Percentiles rank a stretch among this genome's conserved stretches.
Evolutionary conservation across 148 eudicot species (phyloP).

Genomic region (Vaccinium macrocarpon): DNA sequence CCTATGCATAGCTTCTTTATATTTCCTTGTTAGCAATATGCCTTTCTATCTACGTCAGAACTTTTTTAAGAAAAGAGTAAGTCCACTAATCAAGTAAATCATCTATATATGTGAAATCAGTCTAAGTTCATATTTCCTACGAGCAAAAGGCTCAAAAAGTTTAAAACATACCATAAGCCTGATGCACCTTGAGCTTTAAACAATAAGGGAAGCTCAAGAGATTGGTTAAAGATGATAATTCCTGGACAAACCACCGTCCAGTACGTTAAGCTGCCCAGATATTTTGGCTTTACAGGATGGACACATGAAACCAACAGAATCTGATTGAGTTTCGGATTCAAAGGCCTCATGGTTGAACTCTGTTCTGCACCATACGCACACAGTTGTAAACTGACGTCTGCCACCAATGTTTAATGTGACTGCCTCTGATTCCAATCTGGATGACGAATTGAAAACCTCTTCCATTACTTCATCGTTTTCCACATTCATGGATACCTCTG

Average conservation of each 20-base stretch:
- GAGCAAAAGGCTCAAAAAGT: neutral
- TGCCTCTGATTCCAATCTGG: conserved; percentile 29
- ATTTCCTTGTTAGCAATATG: neutral
- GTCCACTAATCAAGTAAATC: neutral
- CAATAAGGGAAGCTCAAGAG: neutral
- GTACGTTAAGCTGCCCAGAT: conserved; percentile 53
- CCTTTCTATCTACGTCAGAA: neutral
- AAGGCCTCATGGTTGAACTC: conserved; percentile 49
- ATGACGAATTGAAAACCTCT: conserved; percentile 31
- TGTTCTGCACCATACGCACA: conserved; percentile 67
- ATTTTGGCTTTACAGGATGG: conserved; percentile 61
- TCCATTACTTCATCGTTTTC: conserved; percentile 31
- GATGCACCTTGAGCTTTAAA: neutral
- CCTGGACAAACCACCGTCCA: conserved; percentile 37
- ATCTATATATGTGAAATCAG: neutral
- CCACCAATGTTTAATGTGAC: conserved; percentile 21
- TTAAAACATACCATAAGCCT: conserved; percentile 3
- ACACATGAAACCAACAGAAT: conserved; percentile 76
- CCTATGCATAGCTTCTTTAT: neutral
- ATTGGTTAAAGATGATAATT: conserved; percentile 27
- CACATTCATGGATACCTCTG: conserved; percentile 39
- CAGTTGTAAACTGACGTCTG: conserved; percentile 30
- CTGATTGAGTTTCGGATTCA: conserved; percentile 53
- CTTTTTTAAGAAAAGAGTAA: neutral
- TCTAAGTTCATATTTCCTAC: neutral